Conservation (phyloP, 257 asterid genomes). For the Ballota nigra region DNA sequence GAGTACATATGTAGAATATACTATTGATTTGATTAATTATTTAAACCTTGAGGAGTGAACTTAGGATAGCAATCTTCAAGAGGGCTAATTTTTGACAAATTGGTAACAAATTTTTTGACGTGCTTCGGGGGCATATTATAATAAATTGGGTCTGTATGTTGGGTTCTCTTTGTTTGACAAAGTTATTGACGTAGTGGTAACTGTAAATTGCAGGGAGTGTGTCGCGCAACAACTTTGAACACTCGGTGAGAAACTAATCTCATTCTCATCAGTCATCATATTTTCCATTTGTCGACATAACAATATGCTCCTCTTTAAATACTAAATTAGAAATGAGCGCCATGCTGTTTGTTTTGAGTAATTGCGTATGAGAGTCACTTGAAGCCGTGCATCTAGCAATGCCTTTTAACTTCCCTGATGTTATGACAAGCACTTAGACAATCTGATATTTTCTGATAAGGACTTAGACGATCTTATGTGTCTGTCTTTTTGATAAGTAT, state of each 20-base stretch:
- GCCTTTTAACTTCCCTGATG: not conserved
- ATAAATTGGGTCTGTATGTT: not conserved
- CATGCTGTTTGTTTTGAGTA: too few relatives aligned
- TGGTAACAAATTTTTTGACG: not conserved
- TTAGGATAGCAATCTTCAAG: too few relatives aligned
- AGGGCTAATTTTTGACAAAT: too few relatives aligned
- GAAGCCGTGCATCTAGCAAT: not conserved
- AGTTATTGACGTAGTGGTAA: conserved; percentile 14
- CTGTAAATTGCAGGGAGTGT: conserved; percentile 60
- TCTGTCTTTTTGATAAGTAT: too few relatives aligned
- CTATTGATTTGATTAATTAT: too few relatives aligned
- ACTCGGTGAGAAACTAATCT: conserved; percentile 55
- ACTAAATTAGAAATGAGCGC: conserved; percentile 2
- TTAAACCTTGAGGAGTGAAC: too few relatives aligned
- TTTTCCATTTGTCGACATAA: not conserved
- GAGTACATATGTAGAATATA: too few relatives aligned
- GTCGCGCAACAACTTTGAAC: conserved; percentile 47
- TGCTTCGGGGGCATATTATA: not conserved
- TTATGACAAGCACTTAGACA: not conserved
- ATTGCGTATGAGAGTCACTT: not conserved
- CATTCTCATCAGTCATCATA: not conserved
- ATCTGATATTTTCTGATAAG: too few relatives aligned
- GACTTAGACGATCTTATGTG: too few relatives aligned
- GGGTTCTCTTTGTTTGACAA: not conserved
- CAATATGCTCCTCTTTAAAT: not conserved